Evolutionary conservation across 164 flowering plant genomes (phyloP), one percentile per base, ranked within the genome.

Genomic region (Magnolia officinalis): DNA sequence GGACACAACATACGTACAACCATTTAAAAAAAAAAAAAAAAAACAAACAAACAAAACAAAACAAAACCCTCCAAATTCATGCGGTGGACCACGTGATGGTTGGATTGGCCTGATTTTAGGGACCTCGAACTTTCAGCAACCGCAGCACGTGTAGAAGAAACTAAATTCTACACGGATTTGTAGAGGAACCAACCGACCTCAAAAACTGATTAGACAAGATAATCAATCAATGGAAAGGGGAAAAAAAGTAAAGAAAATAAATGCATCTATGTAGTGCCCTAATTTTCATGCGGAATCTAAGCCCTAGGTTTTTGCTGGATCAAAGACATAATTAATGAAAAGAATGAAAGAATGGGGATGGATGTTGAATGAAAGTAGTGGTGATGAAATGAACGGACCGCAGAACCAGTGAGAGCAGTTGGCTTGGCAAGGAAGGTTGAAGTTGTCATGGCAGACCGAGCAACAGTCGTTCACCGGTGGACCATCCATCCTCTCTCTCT

Each of bases 371-470:
- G 51, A 20, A 21, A 24, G 50, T 55, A 0, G 61, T 11, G 18
- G 16, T 11, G 61, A 55, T 55, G 61, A 16, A 16, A 11, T 55
- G 18, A 11, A 67, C 72, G 49, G 21, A 93, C 97, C 90, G 82
- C 98, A 95, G 75, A 92, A 95, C 97, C 98, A 95, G 85, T 95
- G 98, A 77, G 96, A 89, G 85, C 98, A 95, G 82, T 92, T 95
- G 81, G 98, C 97, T 78, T 95, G 98, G 71, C 89, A 90, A 67
- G 98, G 96, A 31, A 86, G 65, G 75, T 82, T 83, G 86, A 93
- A 95, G 72, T 50, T 70, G 66, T 83, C 91, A 78, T 89, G 98
- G 78, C 98, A 95, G 1, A 93, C 77, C 1, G 97, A 87, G 79
- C 98, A 95, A 66, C 72, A 76, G 37, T 93, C 97, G 76, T 88